Conservation (phyloP, 352 stramenopile genomes). For the Phytophthora boehmeriae region DNA sequence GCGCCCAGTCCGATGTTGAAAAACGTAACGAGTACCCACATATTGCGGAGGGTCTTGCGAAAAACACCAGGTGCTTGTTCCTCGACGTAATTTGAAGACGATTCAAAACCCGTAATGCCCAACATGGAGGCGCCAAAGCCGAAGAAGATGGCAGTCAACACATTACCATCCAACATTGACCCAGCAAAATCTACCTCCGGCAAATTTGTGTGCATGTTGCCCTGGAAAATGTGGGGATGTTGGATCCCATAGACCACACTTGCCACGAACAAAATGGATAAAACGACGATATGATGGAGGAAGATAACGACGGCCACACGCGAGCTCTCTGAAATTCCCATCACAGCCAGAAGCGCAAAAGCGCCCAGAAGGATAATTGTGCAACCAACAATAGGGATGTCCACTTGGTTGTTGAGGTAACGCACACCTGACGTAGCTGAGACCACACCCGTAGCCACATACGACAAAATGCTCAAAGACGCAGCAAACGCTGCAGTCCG, state of each 20-base stretch:
- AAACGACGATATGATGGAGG: slow-evolving; percentile 68
- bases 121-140: slow-evolving; percentile 80
- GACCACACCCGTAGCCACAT: slow-evolving; percentile 83
- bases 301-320: slow-evolving; percentile 84
- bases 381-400: slow-evolving; percentile 42
- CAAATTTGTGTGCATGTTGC: slow-evolving; percentile 66
- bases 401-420: slow-evolving; percentile 78
- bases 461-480: slow-evolving; percentile 84
- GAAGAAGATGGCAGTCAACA: slow-evolving; percentile 68
- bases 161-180: slow-evolving; percentile 38
- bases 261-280: slow-evolving; percentile 58
- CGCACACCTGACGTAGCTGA: slow-evolving; percentile 63
- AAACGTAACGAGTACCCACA: slow-evolving; percentile 28
- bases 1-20: slow-evolving; percentile 30
- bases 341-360: slow-evolving; percentile 75
- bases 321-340: slow-evolving; percentile 84
- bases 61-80: slow-evolving; percentile 84
- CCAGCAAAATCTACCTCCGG: slow-evolving; percentile 63
- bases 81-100: slow-evolving; percentile 87
- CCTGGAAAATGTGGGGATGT: slow-evolving; percentile 56
- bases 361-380: slow-evolving; percentile 63
- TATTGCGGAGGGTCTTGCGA: slow-evolving; percentile 49
- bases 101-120: slow-evolving; percentile 91
- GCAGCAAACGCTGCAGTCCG: slow-evolving; percentile 82
- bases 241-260: slow-evolving; percentile 59